These are phyloP conservation scores for Gynostemma pentaphyllum DNA, from an alignment of 306 rosid genomes.

Conservation along the genomic window DNA sequence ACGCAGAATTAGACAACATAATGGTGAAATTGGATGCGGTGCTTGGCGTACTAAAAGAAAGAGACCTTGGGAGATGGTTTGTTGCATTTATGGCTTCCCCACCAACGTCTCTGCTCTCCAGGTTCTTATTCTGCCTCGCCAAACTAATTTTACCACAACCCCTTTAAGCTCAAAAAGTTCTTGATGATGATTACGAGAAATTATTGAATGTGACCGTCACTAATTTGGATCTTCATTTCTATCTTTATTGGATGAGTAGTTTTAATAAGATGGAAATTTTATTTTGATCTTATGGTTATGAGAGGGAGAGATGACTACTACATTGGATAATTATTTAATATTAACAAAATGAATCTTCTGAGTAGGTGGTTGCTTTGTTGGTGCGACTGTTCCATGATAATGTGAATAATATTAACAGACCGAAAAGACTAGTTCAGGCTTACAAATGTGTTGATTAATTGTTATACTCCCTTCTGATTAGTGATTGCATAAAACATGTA, in stretches of 20 bases:
- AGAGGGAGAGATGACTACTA: too few species aligned
- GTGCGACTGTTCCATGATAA: not conserved
- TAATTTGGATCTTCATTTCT: too few species aligned
- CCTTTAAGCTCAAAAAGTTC: not conserved
- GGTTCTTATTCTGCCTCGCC: constrained; percentile 27
- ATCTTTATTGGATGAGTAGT: too few species aligned
- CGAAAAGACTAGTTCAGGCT: not conserved
- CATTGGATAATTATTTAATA: too few species aligned
- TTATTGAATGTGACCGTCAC: too few species aligned
- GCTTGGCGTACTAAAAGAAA: constrained; percentile 73
- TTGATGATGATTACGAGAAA: too few species aligned
- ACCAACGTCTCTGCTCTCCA: constrained; percentile 87
- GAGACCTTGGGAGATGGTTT: constrained; percentile 96
- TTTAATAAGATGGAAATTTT: too few species aligned
- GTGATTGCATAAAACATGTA: too few species aligned
- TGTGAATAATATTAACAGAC: not conserved
- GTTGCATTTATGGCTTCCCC: constrained; percentile 89
- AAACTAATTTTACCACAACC: not conserved
- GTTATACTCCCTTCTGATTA: too few species aligned
- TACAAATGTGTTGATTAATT: not conserved
- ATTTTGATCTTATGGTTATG: too few species aligned
- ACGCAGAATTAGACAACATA: constrained; percentile 87
- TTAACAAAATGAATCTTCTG: too few species aligned
- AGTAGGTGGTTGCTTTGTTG: too few species aligned
- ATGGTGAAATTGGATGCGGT: constrained; percentile 85